Conservation (phyloP, 2,329 filamentous ascomycete genomes). For the Elsinoe fawcettii region DNA sequence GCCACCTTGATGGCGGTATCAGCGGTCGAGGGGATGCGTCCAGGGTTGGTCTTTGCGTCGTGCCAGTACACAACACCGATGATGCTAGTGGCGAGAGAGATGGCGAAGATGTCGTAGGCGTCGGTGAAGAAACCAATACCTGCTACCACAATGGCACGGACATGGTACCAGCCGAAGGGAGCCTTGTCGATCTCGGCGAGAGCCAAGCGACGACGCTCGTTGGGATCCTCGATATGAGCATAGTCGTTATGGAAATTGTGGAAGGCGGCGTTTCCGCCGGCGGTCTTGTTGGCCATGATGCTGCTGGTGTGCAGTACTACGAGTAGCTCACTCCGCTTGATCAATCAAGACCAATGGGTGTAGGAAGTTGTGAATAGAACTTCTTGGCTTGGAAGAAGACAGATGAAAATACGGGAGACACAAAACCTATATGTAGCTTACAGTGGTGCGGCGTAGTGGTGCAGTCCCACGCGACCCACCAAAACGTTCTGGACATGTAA, state of each 20-base stretch:
- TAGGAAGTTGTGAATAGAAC: not conserved
- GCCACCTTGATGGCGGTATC: constrained; percentile 82
- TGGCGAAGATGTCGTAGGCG: constrained; percentile 70
- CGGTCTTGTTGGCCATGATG: constrained; percentile 33
- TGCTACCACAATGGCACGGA: constrained; percentile 67
- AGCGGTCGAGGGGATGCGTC: constrained; percentile 55
- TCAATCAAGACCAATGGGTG: not conserved
- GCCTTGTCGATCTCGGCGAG: constrained; percentile 77
- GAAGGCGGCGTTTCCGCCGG: constrained; percentile 62
- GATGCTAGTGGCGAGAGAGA: constrained; percentile 66
- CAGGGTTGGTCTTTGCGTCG: constrained; percentile 30
- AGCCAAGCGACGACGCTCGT: constrained; percentile 69
- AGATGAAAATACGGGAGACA: not conserved
- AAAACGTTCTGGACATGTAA: constrained; percentile 2
- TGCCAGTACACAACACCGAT: constrained; percentile 70
- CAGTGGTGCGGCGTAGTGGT: not conserved
- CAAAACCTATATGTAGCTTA: not conserved
- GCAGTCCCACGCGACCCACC: not conserved
- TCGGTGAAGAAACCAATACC: constrained; percentile 87
- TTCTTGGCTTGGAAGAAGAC: not conserved
- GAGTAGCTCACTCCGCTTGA: not conserved
- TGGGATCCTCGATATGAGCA: constrained; percentile 57
- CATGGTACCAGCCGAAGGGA: constrained; percentile 77
- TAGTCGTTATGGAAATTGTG: constrained; percentile 75
- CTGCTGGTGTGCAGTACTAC: not conserved